phyloP scores from a whole-genome alignment of 352 stramenopile genomes.

The Pythium aristosporum region DNA sequence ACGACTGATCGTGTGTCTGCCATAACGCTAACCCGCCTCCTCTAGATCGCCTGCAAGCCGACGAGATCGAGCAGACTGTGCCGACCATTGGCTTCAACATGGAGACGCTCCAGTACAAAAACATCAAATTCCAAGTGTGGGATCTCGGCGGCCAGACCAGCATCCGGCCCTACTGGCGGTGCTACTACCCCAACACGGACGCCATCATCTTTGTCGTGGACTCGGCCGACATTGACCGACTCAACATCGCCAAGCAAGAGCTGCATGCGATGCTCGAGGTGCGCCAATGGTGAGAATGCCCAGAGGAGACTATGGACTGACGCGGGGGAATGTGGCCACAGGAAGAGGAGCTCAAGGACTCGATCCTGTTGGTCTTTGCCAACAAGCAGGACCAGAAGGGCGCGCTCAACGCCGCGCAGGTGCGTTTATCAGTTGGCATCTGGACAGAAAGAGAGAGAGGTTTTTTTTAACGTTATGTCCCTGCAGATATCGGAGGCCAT shows the following conservation, averaged over 20 bases:
- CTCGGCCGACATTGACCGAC: slow-evolving; percentile 95
- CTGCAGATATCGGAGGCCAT: slow-evolving; percentile 97
- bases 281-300: neutral
- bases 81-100: slow-evolving; percentile 99
- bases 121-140: slow-evolving; percentile 99
- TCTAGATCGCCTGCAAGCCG: slow-evolving; percentile 76
- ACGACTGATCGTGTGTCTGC: neutral
- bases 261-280: slow-evolving; percentile 97
- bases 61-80: slow-evolving; percentile 98
- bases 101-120: slow-evolving; percentile 91
- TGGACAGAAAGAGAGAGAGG: too few relatives aligned
- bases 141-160: slow-evolving; percentile 99
- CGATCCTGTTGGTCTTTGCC: slow-evolving; percentile 99
- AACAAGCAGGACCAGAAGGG: slow-evolving; percentile 99
- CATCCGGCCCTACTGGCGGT: slow-evolving; percentile 99
- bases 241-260: slow-evolving; percentile 98
- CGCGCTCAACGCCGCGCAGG: slow-evolving; percentile 86
- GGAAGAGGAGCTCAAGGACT: slow-evolving; percentile 99
- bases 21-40: neutral
- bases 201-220: slow-evolving; percentile 96
- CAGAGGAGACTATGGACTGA: neutral
- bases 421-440: slow-evolving; percentile 20
- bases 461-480: neutral
- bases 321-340: slow-evolving; percentile 20
- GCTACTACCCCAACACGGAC: slow-evolving; percentile 99